Percentiles rank a stretch among this genome's conserved stretches.
These are phyloP conservation scores for Ophiostoma sp. DNA, from an alignment of 2,329 filamentous ascomycete genomes.

Conservation along the genomic window DNA sequence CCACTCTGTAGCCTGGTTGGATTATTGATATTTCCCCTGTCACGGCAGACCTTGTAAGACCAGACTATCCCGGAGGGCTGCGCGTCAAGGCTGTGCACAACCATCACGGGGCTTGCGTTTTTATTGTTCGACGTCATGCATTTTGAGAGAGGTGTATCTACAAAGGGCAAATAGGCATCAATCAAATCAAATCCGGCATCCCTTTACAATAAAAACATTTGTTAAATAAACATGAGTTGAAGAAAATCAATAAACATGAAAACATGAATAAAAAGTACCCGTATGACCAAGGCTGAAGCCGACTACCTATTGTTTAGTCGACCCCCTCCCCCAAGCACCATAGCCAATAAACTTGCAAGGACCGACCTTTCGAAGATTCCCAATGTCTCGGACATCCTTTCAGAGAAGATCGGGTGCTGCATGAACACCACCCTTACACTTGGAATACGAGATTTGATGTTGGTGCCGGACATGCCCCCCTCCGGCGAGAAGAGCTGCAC, in stretches of 20 bases:
- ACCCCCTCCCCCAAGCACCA: neutral
- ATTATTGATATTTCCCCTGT: neutral
- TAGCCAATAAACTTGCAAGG: neutral
- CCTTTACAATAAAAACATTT: too few species aligned
- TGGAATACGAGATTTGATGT: neutral
- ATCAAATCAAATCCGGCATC: neutral
- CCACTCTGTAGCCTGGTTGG: neutral
- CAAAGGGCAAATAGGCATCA: neutral
- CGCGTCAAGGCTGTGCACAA: neutral
- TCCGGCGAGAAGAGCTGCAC: neutral
- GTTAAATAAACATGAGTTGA: too few species aligned
- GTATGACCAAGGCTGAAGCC: neutral
- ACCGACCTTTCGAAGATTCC: neutral
- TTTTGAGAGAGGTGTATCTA: neutral
- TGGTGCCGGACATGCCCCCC: neutral
- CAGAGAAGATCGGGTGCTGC: neutral
- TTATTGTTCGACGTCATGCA: neutral
- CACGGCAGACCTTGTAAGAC: neutral
- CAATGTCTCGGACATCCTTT: neutral
- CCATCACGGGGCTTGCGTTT: constrained; percentile 1
- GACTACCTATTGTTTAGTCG: neutral
- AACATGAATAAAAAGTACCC: neutral
- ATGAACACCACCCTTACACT: neutral
- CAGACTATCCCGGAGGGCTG: neutral
- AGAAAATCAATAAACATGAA: too few species aligned